These are phyloP conservation scores for Acacia concinna DNA, from an alignment of 331 rosid genomes.

Conservation along the genomic window DNA sequence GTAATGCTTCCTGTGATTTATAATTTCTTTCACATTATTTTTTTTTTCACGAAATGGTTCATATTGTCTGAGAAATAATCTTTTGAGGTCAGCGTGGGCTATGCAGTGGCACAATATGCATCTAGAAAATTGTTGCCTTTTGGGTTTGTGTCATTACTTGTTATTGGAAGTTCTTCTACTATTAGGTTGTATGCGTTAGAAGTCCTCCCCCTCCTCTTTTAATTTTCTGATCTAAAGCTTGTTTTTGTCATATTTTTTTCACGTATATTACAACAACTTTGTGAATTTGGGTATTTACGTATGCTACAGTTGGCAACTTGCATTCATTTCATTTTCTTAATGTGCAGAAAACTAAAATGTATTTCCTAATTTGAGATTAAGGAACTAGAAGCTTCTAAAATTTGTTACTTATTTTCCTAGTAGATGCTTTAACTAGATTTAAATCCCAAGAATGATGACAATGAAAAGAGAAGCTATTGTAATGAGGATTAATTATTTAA, in stretches of 20 bases:
- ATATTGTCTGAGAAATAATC: constrained; percentile 16
- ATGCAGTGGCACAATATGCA: constrained; percentile 10
- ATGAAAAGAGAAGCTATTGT: neutral
- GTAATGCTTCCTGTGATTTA: constrained; percentile 25
- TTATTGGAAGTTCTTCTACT: neutral
- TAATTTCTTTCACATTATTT: constrained; percentile 16
- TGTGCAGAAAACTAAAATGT: constrained; percentile 3
- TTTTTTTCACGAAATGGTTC: neutral
- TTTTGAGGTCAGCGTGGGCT: constrained; percentile 11
- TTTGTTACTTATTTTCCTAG: neutral
- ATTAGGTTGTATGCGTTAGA: neutral
- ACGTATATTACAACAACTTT: constrained; percentile 1
- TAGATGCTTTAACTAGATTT: constrained; percentile 3
- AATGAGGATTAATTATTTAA: constrained; percentile 15
- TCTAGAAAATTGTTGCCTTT: constrained; percentile 21
- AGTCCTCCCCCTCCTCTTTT: neutral
- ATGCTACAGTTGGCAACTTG: constrained; percentile 3
- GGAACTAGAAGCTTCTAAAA: neutral
- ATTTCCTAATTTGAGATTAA: neutral
- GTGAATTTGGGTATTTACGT: constrained; percentile 15
- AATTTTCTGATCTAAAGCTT: constrained; percentile 5
- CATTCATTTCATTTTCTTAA: constrained; percentile 26
- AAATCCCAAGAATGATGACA: neutral
- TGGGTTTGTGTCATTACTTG: constrained; percentile 4
- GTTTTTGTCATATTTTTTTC: neutral